Conservation (phyloP, 2,329 filamentous ascomycete genomes). For the Pseudogymnoascus sp. region DNA sequence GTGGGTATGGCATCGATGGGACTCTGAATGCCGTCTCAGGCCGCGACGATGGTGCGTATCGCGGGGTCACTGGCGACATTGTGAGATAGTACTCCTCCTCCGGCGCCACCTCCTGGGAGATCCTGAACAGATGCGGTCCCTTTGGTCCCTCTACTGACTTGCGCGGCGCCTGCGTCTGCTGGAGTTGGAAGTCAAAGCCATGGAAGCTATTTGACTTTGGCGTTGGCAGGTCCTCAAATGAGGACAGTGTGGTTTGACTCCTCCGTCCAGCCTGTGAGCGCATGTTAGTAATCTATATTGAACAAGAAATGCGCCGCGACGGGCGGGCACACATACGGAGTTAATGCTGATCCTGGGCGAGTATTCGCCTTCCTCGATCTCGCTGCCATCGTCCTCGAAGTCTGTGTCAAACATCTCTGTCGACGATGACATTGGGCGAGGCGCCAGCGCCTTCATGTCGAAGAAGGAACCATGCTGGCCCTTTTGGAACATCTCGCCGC, state of each 20-base stretch:
- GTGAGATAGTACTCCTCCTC: constrained; percentile 49
- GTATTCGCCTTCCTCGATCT: constrained; percentile 54
- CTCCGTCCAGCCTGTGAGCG: constrained; percentile 56
- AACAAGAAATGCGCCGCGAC: constrained; percentile 17
- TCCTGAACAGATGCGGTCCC: constrained; percentile 81
- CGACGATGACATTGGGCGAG: constrained; percentile 61
- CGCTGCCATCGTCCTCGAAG: constrained; percentile 52
- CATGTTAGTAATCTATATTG: constrained; percentile 15
- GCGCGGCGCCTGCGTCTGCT: constrained; percentile 34
- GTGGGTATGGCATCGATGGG: constrained; percentile 20
- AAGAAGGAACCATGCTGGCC: constrained; percentile 54
- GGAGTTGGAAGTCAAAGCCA: constrained; percentile 55
- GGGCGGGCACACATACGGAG: constrained; percentile 52
- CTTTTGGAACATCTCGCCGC: constrained; percentile 41
- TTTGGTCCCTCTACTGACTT: constrained; percentile 72
- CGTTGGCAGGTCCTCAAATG: constrained; percentile 75
- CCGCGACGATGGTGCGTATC: constrained; percentile 40
- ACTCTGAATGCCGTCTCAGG: constrained; percentile 22
- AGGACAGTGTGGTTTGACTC: constrained; percentile 81
- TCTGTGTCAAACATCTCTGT: constrained; percentile 78
- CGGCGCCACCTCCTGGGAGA: constrained; percentile 46
- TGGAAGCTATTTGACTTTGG: constrained; percentile 52
- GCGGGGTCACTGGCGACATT: constrained; percentile 68
- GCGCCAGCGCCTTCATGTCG: constrained; percentile 45
- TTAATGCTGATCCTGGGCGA: constrained; percentile 63